These are phyloP conservation scores for Sisymbrium irio DNA, from an alignment of 345 rosid species.

Conservation along the genomic window DNA sequence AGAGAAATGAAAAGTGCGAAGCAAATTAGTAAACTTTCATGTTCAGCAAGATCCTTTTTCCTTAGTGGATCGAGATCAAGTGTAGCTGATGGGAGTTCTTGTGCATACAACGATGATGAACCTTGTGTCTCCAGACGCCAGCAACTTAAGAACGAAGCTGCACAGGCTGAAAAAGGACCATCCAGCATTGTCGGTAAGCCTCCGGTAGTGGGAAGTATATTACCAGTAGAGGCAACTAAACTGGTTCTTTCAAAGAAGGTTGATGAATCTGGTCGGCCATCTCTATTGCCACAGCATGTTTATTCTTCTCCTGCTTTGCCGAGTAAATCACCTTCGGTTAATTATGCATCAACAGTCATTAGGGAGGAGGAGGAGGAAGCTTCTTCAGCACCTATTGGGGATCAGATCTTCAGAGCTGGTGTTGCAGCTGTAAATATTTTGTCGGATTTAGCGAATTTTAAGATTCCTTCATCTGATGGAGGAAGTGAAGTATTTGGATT, in stretches of 20 bases:
- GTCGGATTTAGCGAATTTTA: constrained; percentile 65
- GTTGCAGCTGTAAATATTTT: constrained; percentile 59
- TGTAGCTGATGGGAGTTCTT: constrained; percentile 67
- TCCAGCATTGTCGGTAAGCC: constrained; percentile 26
- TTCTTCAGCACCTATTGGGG: constrained; percentile 55
- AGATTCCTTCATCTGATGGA: constrained; percentile 59
- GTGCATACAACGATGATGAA: constrained; percentile 78
- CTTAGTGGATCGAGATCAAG: constrained; percentile 60
- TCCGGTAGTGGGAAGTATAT: constrained; percentile 32
- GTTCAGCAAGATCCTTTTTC: constrained; percentile 63
- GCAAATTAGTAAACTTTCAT: constrained; percentile 68
- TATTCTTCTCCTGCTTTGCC: constrained; percentile 43
- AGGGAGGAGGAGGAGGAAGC: constrained; percentile 45
- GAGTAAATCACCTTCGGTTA: constrained; percentile 43
- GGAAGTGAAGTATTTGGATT: constrained; percentile 40
- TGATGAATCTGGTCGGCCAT: constrained; percentile 31
- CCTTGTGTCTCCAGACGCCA: constrained; percentile 58
- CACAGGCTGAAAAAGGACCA: constrained; percentile 42
- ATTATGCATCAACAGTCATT: constrained; percentile 43
- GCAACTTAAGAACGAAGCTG: constrained; percentile 41
- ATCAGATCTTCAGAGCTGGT: constrained; percentile 73
- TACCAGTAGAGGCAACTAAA: constrained; percentile 40
- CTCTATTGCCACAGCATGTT: constrained; percentile 36
- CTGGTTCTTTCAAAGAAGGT: constrained; percentile 42
- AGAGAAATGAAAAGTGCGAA: constrained; percentile 70